Percentiles rank a stretch among this genome's conserved stretches.
These are phyloP conservation scores for Trametes coccinea DNA, from an alignment of 768 basidiomycete genomes.

Conservation along the genomic window DNA sequence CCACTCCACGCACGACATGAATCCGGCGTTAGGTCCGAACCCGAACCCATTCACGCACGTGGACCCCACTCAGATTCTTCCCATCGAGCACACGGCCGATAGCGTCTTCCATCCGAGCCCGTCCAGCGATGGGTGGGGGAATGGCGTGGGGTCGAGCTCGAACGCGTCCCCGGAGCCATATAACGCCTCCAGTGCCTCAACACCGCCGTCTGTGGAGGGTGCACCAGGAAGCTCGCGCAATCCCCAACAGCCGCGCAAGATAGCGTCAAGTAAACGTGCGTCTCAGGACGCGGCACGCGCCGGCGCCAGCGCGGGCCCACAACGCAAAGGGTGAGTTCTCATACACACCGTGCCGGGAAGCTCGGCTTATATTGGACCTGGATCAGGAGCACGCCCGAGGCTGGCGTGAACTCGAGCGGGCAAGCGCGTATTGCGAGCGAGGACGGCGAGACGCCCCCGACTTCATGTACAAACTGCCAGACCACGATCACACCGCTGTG, in stretches of 20 bases:
- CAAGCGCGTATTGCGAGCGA: slow-evolving; percentile 42
- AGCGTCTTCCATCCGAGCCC: slow-evolving; percentile 71
- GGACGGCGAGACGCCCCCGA: slow-evolving; percentile 71
- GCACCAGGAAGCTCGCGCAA: slow-evolving; percentile 32
- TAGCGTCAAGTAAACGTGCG: slow-evolving; percentile 63
- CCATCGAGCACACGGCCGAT: slow-evolving; percentile 44
- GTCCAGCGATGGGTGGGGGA: slow-evolving; percentile 81
- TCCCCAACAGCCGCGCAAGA: slow-evolving; percentile 51
- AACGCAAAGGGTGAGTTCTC: slow-evolving; percentile 47
- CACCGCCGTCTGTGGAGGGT: slow-evolving; percentile 68
- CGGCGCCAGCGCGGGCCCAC: slow-evolving; percentile 23
- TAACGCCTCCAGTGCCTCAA: slow-evolving; percentile 67
- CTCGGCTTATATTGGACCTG: slow-evolving; percentile 4
- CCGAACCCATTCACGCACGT: slow-evolving; percentile 66
- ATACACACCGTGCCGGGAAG: not conserved
- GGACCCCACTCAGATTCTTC: slow-evolving; percentile 87
- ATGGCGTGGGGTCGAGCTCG: slow-evolving; percentile 64
- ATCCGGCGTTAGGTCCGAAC: slow-evolving; percentile 35
- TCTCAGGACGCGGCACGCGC: slow-evolving; percentile 45
- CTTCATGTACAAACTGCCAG: slow-evolving; percentile 91
- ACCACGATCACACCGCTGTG: slow-evolving; percentile 95
- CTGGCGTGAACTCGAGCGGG: slow-evolving; percentile 37
- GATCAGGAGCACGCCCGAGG: slow-evolving; percentile 65
- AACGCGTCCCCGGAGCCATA: slow-evolving; percentile 78
- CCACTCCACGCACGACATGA: slow-evolving; percentile 47